Base-by-base conservation (phyloP, 768 basidiomycete species). In the Pleurotus salmoneostramineus region DNA sequence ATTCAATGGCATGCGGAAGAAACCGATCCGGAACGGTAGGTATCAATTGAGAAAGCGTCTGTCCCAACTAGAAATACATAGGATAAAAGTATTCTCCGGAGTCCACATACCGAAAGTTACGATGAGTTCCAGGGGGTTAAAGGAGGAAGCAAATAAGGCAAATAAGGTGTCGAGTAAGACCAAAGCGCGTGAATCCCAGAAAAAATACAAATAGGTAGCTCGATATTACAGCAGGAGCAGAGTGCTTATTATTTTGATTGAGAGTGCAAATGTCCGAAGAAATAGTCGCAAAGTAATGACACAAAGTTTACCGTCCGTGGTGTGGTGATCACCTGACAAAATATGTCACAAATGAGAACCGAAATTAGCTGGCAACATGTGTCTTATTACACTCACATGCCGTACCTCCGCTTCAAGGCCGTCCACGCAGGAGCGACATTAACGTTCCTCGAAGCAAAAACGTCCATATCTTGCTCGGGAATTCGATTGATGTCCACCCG, bases 401-500 rank as follows among this genome's bases (percentile, higher is more conserved):
- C 81, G 65, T 91, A 91, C 67, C 87, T 91, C 72, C 82, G 79
- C 72, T 83, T 85, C 59, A 93, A 74, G 46, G 90, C 85, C 49
- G 75, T 73, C 91, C 91, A 93, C 5, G 87, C 85, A 15, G 88
- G 79, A 7, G 79, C 83, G 44, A 82, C 88, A n/a, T 78, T 73
- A 45, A 79, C 69, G 64, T 88, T 78, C 37, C 76, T 77, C 11
- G 76, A 66, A 33, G 89, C 85, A 65, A 93, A 93, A 33, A 81
- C 77, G 58, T 83, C 84, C 91, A 93, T 93, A 66, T 93, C 91
- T 59, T 85, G 83, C 70, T 93, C 91, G 31, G 87, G 85, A 59
- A 93, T 87, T 63, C 91, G 88, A 68, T 93, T 93, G 63, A 93
- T 84, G 70, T 93, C 91, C 60, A 93, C 82, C 56, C 81, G 78